A percentile compares a stretch with the other conserved stretches of the same genome.
phyloP scores from a whole-genome alignment of 2,329 filamentous ascomycete species.

The Penicillium brevicompactum region DNA sequence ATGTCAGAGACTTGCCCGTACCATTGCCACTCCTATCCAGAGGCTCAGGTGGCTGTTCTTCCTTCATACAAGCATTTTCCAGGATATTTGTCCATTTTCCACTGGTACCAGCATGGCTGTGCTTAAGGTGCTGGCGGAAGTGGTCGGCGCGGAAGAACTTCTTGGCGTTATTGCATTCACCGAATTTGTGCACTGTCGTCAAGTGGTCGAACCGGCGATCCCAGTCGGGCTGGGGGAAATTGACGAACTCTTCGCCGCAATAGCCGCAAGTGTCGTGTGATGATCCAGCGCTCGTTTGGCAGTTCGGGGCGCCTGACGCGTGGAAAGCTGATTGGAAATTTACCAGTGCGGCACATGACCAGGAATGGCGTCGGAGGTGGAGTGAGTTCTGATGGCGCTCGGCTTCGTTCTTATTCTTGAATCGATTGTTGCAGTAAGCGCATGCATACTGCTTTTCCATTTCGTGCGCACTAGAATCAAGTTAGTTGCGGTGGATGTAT shows the following conservation, averaged over 20 bases:
- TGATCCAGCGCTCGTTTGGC: constrained; percentile 38
- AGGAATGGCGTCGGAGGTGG: constrained; percentile 88
- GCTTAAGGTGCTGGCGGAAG: constrained; percentile 96
- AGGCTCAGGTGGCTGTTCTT: constrained; percentile 58
- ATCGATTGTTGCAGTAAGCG: constrained; percentile 87
- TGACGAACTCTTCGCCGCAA: constrained; percentile 90
- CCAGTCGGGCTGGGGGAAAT: constrained; percentile 76
- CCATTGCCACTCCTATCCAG: constrained; percentile 15
- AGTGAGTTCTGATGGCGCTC: constrained; percentile 95
- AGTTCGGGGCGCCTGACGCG: constrained; percentile 60
- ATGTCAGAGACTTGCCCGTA: constrained; percentile 21
- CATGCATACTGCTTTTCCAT: constrained; percentile 97
- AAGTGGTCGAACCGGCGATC: constrained; percentile 83
- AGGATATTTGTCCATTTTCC: constrained; percentile 99
- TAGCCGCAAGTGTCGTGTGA: constrained; percentile 81
- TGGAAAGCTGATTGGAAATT: constrained; percentile 84
- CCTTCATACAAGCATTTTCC: constrained; percentile 94
- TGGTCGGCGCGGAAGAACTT: constrained; percentile 98
- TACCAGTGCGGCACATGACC: constrained; percentile 87
- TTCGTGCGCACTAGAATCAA: constrained; percentile 70
- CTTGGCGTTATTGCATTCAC: constrained; percentile 97
- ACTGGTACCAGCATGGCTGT: constrained; percentile 92
- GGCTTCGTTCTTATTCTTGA: constrained; percentile 99
- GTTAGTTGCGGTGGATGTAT: constrained; percentile 5
- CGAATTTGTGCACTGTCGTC: constrained; percentile 90